Conservation (phyloP, 1,284 basidiomycete species). For the Termitomyces sp. region DNA sequence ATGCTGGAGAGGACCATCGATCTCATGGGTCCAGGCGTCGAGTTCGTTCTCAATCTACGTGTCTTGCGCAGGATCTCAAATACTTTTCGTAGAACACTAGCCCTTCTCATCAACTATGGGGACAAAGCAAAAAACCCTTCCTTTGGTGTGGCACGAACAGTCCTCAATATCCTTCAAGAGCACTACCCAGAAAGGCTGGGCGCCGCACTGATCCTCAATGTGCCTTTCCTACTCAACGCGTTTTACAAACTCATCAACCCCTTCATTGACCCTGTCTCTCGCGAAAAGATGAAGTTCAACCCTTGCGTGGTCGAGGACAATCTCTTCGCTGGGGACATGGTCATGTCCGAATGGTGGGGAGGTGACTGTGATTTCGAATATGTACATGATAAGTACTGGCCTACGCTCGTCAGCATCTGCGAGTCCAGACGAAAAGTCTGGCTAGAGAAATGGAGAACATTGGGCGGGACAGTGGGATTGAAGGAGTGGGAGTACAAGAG, state of each 20-base stretch:
- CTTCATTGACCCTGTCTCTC: conserved; percentile 76
- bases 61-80: background rate
- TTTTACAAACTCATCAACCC: conserved; percentile 85
- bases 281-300: conserved; percentile 68
- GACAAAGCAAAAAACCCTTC: conserved; percentile 77
- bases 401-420: conserved; percentile 51
- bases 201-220: conserved; percentile 77
- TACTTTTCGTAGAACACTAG: conserved; percentile 46
- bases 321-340: conserved; percentile 50
- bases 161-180: conserved; percentile 77
- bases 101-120: conserved; percentile 79
- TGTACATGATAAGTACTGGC: conserved; percentile 72
- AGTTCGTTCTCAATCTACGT: conserved; percentile 41
- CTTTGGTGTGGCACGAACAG: conserved; percentile 53
- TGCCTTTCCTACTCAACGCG: conserved; percentile 74
- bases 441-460: conserved; percentile 54
- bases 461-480: conserved; percentile 62
- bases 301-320: conserved; percentile 55
- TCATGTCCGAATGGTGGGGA: conserved; percentile 58
- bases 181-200: conserved; percentile 94
- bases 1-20: conserved; percentile 68
- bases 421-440: conserved; percentile 45
- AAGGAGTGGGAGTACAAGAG: conserved; percentile 70
- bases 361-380: conserved; percentile 63
- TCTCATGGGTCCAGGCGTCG: conserved; percentile 70